Base-by-base conservation (phyloP, 225 moss, liverwort and hornwort genomes). In the Polytrichum commune region DNA sequence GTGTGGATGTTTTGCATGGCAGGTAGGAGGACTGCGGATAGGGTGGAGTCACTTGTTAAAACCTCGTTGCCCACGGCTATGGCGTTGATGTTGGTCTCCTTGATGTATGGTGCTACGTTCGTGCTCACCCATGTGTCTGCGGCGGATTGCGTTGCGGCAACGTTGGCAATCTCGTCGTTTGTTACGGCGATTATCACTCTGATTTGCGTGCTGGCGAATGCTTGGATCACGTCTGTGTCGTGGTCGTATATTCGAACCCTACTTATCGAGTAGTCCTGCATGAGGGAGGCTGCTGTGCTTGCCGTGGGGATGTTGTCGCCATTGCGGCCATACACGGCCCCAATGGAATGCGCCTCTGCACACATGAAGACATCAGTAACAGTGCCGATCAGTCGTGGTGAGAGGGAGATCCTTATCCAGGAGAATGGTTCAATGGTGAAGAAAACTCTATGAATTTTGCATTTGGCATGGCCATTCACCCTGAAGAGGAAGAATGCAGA, bases 21-120 rank as follows among this genome's bases (percentile, higher is more conserved):
- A 2, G 76, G 88, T 23, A 94, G 67, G 28, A 94, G 90, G 60
- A 64, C 29, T 24, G 73, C 27, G 19, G 83, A 64, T 0, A 83
- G 75, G 2, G 27, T 29, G 1, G 77, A 56, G 62, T 66, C 70
- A 19, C 55, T 53, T 19, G 80, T 83, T 63, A 92, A 85, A 18
- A 95, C 86, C 72, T 94, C 92, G 8, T 88, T 86, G 27, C 94
- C 94, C 19, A 94, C 92, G 25, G 94, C 91, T 19, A 94, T 82
- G 55, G 80, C 88, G 55, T 84, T 80, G 74, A 94, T 94, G 69
- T 89, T 90, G 0, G 88, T 90, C 29, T 72, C 69, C 16, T 83
- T 83, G 63, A 90, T 84, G 75, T 72, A 85, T 0, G 84, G 83
- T 53, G 78, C 78, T 19, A 94, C 85, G 27, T 90, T 84, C 18